Conservation (phyloP, 768 basidiomycete genomes). For the Psilocybe azurescens region DNA sequence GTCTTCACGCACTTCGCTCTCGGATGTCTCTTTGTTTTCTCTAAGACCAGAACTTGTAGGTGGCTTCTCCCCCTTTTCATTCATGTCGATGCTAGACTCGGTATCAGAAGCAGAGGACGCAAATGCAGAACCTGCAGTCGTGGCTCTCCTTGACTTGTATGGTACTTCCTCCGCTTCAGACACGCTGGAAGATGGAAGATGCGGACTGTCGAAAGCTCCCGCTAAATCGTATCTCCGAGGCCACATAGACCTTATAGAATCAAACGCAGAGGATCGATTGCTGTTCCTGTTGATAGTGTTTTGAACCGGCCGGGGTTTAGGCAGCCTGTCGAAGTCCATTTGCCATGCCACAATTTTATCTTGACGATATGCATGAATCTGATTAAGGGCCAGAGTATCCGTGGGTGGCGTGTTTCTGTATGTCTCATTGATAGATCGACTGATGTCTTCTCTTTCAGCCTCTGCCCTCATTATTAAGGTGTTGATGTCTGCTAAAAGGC, state of each 20-base stretch:
- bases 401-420: constrained; percentile 82
- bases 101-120: constrained; percentile 75
- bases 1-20: constrained; percentile 21
- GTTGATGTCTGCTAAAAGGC: constrained; percentile 66
- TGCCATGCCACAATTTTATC: constrained; percentile 98
- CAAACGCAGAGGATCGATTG: constrained; percentile 67
- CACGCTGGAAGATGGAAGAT: constrained; percentile 66
- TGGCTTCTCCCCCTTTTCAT: constrained; percentile 16
- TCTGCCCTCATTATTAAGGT: constrained; percentile 74
- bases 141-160: constrained; percentile 44
- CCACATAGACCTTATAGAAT: constrained; percentile 76
- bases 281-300: constrained; percentile 48
- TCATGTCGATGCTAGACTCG: constrained; percentile 41
- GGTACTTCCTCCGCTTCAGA: constrained; percentile 77
- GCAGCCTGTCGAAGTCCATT: constrained; percentile 86
- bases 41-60: constrained; percentile 11
- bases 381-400: constrained; percentile 88
- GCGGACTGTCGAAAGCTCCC: constrained; percentile 56
- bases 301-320: constrained; percentile 66
- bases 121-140: constrained; percentile 56
- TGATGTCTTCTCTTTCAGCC: constrained; percentile 74
- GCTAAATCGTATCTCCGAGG: constrained; percentile 62
- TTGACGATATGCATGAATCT: constrained; percentile 85
- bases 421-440: constrained; percentile 72
- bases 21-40: constrained; percentile 12